Base-by-base conservation (phyloP, 331 rosid genomes). In the Pyracantha coccinea region DNA sequence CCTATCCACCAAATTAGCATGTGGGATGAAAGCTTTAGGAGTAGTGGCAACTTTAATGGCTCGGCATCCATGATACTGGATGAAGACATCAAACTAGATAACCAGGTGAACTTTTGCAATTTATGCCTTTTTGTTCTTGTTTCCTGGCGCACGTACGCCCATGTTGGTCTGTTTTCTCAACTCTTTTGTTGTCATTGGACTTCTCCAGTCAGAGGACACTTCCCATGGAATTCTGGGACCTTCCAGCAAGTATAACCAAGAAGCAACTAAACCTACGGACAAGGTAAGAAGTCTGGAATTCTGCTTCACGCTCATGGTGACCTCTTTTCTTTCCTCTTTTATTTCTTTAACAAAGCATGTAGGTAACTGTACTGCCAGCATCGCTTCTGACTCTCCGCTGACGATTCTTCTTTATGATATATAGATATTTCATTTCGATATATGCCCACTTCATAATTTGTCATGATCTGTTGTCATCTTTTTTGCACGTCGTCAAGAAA, bases 1-100 rank as follows among this genome's bases (percentile, higher is more conserved):
- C 96, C 98, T 68, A 82, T 91, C 32, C 88, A 93, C 79, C 97
- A 85, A 76, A 81, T 91, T 88, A 79, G 80, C 80, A 85, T 81
- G 90, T 93, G 98, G 98, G 96, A 84, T 54, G 97, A 90, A 81
- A 85, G 78, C 79, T 93, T 87, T 78, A 83, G 66, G 75, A 77
- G 57, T 68, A 80, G 81, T 79, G 87, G 83, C 76, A 85, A 76
- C 79, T 75, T 87, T 57, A 75, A 72, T 76, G 66, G 92, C 17
- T 72, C 95, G 17, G 64, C 88, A 12, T 81, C 93, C 41, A 68
- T 88, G 69, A 75, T 91, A 53, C 81, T 84, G 32, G 93, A 90
- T 38, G 84, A 53, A 0, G 86, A 87, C 23, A 59, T 80, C 24
- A 88, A 87, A 73, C 68, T 91, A 59, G 86, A 81, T 77, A 71